Percentiles rank a stretch among this genome's conserved stretches.
Conservation (phyloP, 441 rosid genomes). For the Populus tomentosa region DNA sequence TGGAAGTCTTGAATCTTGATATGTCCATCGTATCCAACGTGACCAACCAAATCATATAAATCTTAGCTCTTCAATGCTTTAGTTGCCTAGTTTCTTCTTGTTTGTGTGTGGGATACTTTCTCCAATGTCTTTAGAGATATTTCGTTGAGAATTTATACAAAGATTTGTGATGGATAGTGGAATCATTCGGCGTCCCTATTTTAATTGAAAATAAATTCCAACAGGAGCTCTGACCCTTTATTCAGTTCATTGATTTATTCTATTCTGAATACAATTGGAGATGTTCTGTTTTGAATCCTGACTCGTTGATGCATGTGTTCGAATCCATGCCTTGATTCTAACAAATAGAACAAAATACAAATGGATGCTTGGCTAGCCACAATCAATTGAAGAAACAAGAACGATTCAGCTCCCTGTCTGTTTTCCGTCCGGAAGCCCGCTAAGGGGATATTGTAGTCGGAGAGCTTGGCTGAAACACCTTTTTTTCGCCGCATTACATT, state of each 20-base stretch:
- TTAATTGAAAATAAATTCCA: not conserved
- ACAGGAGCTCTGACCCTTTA: not conserved
- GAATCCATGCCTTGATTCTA: too few relatives aligned
- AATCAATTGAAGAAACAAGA: too few relatives aligned
- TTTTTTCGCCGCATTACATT: too few relatives aligned
- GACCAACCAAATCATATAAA: not conserved
- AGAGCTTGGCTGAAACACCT: too few relatives aligned
- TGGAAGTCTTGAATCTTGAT: not conserved
- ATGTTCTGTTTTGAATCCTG: too few relatives aligned
- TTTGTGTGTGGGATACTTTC: not conserved
- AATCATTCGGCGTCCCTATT: not conserved
- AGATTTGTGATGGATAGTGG: not conserved
- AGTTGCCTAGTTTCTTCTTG: not conserved
- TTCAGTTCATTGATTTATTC: not conserved
- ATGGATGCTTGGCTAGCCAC: too few relatives aligned
- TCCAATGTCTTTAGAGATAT: not conserved
- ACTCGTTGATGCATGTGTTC: too few relatives aligned
- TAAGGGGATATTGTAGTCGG: too few relatives aligned
- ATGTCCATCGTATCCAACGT: not conserved
- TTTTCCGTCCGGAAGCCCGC: too few relatives aligned
- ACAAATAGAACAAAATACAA: too few relatives aligned
- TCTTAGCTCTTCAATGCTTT: not conserved
- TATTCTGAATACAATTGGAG: too few relatives aligned
- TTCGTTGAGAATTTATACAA: not conserved
- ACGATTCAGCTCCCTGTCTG: too few relatives aligned